A percentile compares a stretch with the other conserved stretches of the same genome.
These are phyloP conservation scores for Lentithecium fluviatile DNA, from an alignment of 495 filamentous ascomycete species.

Conservation along the genomic window DNA sequence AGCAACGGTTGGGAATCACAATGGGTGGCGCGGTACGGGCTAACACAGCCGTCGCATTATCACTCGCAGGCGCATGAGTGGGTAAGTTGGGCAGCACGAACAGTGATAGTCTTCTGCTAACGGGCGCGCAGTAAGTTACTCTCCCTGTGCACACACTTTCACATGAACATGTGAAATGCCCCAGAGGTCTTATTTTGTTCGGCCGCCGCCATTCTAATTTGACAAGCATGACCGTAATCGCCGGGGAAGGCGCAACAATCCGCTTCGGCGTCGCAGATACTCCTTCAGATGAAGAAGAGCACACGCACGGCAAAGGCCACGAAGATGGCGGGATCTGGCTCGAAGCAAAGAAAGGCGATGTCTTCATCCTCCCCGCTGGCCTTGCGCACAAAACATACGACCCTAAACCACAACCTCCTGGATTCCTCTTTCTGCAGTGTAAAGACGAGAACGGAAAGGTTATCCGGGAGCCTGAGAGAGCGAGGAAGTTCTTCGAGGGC, in stretches of 20 bases:
- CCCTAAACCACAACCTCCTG: slow-evolving; percentile 14
- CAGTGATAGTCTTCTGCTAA: no score
- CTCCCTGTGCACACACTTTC: no score
- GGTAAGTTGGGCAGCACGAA: no score
- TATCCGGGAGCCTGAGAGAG: slow-evolving; percentile 17
- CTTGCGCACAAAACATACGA: slow-evolving; percentile 44
- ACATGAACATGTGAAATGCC: no score
- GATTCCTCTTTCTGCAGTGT: slow-evolving; percentile 35
- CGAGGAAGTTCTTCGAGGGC: slow-evolving; percentile 4
- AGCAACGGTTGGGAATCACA: slow-evolving; percentile 42
- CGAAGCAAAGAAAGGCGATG: slow-evolving; percentile 40
- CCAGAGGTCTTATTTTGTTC: no score
- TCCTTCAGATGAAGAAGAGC: slow-evolving; percentile 30
- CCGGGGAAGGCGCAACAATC: slow-evolving; percentile 40
- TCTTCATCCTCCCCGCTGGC: slow-evolving; percentile 45
- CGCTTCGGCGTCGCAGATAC: slow-evolving; percentile 45
- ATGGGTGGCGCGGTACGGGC: slow-evolving; percentile 45
- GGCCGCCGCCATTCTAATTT: no score
- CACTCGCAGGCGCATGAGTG: slow-evolving; percentile 45
- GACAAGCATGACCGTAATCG: slow-evolving; percentile 46
- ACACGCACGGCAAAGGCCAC: slow-evolving; percentile 34
- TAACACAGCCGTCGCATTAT: slow-evolving; percentile 44
- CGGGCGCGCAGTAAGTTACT: no score
- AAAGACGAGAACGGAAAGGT: slow-evolving; percentile 34
- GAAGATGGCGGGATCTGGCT: slow-evolving; percentile 37